A percentile compares a stretch with the other conserved stretches of the same genome.
Evolutionary conservation across 2,329 filamentous ascomycete genomes (phyloP).

Genomic region (Coniochaeta hoffmannii): DNA sequence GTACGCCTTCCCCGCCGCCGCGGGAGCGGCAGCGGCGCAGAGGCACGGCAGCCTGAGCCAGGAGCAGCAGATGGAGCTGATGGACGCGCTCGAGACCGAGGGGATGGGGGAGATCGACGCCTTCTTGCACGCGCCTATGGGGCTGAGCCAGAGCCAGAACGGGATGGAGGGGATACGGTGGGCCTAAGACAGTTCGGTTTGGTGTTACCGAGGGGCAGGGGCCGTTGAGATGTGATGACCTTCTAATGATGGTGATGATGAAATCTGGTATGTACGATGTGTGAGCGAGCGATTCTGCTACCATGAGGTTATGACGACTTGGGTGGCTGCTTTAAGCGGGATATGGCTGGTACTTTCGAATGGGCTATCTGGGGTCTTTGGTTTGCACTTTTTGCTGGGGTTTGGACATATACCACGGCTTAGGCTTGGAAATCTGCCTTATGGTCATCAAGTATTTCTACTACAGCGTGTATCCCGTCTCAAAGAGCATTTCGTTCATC

Average conservation of each 20-base stretch:
- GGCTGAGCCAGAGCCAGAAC: constrained; percentile 13
- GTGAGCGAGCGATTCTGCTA: no score
- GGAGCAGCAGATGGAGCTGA: constrained; percentile 74
- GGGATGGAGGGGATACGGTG: constrained; percentile 11
- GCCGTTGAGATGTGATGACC: no score
- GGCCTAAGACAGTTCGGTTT: constrained; percentile 1
- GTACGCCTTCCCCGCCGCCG: constrained; percentile 18
- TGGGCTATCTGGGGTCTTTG: no score
- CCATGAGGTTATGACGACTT: background rate
- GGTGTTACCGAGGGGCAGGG: background rate
- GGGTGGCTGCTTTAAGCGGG: background rate
- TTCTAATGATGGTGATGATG: background rate
- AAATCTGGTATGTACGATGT: no score
- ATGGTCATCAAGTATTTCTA: background rate
- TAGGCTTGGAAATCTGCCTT: constrained; percentile 2
- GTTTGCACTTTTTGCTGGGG: background rate
- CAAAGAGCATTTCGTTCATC: no score
- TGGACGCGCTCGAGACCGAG: constrained; percentile 69
- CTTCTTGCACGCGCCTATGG: constrained; percentile 41
- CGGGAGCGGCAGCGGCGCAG: constrained; percentile 21
- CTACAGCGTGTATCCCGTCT: no score
- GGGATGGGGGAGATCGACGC: constrained; percentile 55
- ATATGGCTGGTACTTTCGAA: no score
- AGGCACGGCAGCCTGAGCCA: constrained; percentile 66
- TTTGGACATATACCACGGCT: background rate